Base-by-base conservation (phyloP, 345 rosid species). In the Linum usitatissimum region DNA sequence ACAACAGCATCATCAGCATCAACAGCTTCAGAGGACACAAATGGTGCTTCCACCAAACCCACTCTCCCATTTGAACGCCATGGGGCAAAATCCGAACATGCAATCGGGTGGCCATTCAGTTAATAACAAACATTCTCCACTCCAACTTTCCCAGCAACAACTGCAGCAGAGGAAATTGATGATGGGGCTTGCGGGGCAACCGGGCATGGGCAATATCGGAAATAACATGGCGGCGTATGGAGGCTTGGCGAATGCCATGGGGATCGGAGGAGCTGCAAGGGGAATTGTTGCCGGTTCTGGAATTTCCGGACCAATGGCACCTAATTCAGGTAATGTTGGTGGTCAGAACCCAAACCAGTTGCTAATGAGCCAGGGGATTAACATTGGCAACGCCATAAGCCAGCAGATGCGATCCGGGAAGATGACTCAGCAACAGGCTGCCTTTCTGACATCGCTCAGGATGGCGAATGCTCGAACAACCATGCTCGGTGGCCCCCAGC, bases 101-200 rank as follows among this genome's bases (percentile, higher is more conserved):
- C 97, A 82, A 60, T 65, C 82, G 66, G 85, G 88, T 53, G 84
- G 75, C 71, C 97, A 80, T 76, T 80, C 87, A 89, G 82, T 75
- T 57, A 86, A 23, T 23, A 23, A 81, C 74, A 90, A 83, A 69
- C 60, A 79, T 64, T 66, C 88, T 4, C 9, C 88, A 62, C 81
- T 74, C 65, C 99, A 82, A 71, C 80, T 86, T 73, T 34, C 38
- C 38, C 85, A 73, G 30, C 80, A 63, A 54, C 80, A 66, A 71
- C 76, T 80, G 83, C 86, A 53, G 31, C 72, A 81, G 69, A 80
- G 83, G 80, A 90, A 82, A 74, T 28, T 68, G 70, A 73, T 89
- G 83, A 84, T 84, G 86, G 92, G 81, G 60, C 80, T 80, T 48
- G 89, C 87, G 67, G 65, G 84, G 49, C 78, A 79, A 57, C 77